Conservation (phyloP, 2,329 filamentous ascomycete genomes). For the Zasmidium citrigriseum region DNA sequence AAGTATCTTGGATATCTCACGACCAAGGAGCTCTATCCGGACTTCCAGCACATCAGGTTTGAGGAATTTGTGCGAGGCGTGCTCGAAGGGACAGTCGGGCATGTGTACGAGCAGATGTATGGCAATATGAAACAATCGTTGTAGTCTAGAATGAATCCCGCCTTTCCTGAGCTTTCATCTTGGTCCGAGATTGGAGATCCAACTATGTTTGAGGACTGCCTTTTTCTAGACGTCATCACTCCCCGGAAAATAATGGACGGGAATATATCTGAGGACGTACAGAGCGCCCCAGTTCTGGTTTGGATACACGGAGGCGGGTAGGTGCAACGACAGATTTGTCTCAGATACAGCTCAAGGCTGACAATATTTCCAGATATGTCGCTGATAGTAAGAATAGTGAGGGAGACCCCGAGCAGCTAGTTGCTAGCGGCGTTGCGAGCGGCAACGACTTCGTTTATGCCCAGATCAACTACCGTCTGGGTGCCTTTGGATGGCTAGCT, state of each 20-base stretch:
- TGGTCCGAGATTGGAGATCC: too few relatives aligned
- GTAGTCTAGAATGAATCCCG: too few relatives aligned
- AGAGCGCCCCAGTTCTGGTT: slow-evolving; percentile 40
- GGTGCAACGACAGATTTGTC: slow-evolving; percentile 39
- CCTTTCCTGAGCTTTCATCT: too few relatives aligned
- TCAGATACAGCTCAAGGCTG: neutral
- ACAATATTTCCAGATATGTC: slow-evolving; percentile 34
- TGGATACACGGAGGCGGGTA: slow-evolving; percentile 53
- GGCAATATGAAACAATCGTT: slow-evolving; percentile 46
- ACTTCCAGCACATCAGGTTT: slow-evolving; percentile 45
- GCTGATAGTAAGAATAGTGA: too few relatives aligned
- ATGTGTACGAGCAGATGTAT: slow-evolving; percentile 21
- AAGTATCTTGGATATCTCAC: slow-evolving; percentile 53
- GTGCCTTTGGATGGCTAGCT: slow-evolving; percentile 51
- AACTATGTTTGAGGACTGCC: slow-evolving; percentile 39
- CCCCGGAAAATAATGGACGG: too few relatives aligned
- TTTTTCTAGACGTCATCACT: slow-evolving; percentile 43
- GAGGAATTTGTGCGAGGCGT: slow-evolving; percentile 43
- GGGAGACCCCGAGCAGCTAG: too few relatives aligned
- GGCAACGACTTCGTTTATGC: too few relatives aligned
- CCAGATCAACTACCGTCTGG: slow-evolving; percentile 52
- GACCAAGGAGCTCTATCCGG: slow-evolving; percentile 56
- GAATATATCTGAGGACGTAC: slow-evolving; percentile 27
- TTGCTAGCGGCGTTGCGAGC: too few relatives aligned
- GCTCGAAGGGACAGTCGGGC: slow-evolving; percentile 40